Evolutionary conservation across 495 filamentous ascomycete species (phyloP).

Genomic region (Penicillium subrubescens): DNA sequence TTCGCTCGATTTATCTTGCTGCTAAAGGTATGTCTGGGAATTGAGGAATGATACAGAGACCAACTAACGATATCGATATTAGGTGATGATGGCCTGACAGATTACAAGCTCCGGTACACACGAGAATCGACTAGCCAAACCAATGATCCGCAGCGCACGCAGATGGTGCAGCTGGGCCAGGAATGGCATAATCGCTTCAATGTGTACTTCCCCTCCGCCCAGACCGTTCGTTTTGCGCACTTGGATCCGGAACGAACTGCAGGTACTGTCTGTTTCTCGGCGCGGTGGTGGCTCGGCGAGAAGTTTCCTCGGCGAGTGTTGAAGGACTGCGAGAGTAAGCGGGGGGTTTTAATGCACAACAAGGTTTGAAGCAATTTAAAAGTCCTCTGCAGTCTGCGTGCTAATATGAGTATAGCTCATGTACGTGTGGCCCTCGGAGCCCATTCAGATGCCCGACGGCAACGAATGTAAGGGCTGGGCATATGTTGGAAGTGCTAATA

Average conservation of each 20-base stretch:
- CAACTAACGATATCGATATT: not conserved
- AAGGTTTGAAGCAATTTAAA: constrained; percentile 52
- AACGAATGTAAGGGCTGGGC: constrained; percentile 59
- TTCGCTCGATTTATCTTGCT: constrained; percentile 73
- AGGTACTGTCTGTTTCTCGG: constrained; percentile 80
- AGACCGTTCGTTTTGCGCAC: constrained; percentile 67
- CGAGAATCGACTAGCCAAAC: constrained; percentile 26
- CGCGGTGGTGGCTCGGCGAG: constrained; percentile 63
- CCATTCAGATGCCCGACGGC: constrained; percentile 28
- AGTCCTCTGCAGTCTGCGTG: not conserved
- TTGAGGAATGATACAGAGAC: not conserved
- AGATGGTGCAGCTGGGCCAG: constrained; percentile 21
- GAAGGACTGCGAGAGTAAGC: constrained; percentile 70
- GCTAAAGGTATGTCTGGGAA: constrained; percentile 59
- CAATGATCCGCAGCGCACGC: constrained; percentile 22
- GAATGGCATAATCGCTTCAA: constrained; percentile 59
- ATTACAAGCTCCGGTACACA: constrained; percentile 52
- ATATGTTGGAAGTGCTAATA: constrained; percentile 90
- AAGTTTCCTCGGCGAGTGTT: constrained; percentile 72
- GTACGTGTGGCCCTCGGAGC: constrained; percentile 58
- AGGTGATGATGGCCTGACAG: constrained; percentile 63
- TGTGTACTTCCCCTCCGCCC: constrained; percentile 80
- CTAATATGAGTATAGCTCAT: constrained; percentile 53
- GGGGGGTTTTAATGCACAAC: constrained; percentile 82
- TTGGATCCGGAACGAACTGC: constrained; percentile 56